Evolutionary conservation across 495 filamentous ascomycete species (phyloP).

Genomic region (Penicillium odoratum): DNA sequence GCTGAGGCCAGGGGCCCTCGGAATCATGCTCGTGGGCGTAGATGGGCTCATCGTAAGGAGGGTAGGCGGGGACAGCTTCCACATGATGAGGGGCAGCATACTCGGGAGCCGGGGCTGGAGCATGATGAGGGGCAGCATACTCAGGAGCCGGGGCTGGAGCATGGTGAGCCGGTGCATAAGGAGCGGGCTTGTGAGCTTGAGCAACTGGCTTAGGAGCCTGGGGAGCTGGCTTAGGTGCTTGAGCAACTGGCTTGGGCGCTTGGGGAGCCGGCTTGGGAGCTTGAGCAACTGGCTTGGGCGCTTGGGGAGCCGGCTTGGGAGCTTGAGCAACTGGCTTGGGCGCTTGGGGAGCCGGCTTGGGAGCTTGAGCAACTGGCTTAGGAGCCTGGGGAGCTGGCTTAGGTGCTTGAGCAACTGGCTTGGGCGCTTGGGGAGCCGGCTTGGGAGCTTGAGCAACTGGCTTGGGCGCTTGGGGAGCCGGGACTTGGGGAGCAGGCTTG

Average conservation of each 20-base stretch:
- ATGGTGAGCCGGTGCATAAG: neutral
- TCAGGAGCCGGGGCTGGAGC: neutral
- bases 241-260: constrained; percentile 1
- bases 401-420: neutral
- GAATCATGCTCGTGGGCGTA: constrained; percentile 13
- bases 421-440: neutral
- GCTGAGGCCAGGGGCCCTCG: constrained; percentile 13
- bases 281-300: constrained; percentile 2
- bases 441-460: neutral
- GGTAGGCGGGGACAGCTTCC: neutral
- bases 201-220: neutral
- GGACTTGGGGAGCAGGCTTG: constrained; percentile 2
- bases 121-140: neutral
- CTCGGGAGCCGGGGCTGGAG: constrained; percentile 1
- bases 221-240: constrained; percentile 3
- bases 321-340: neutral
- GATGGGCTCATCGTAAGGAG: constrained; percentile 14
- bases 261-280: constrained; percentile 4
- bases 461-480: neutral
- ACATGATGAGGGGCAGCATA: constrained; percentile 9
- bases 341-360: neutral
- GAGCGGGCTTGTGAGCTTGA: constrained; percentile 5
- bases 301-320: neutral
- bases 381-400: neutral
- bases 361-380: neutral